Conservation (phyloP, 2,329 filamentous ascomycete genomes). For the Raffaelea deltoideospora region DNA sequence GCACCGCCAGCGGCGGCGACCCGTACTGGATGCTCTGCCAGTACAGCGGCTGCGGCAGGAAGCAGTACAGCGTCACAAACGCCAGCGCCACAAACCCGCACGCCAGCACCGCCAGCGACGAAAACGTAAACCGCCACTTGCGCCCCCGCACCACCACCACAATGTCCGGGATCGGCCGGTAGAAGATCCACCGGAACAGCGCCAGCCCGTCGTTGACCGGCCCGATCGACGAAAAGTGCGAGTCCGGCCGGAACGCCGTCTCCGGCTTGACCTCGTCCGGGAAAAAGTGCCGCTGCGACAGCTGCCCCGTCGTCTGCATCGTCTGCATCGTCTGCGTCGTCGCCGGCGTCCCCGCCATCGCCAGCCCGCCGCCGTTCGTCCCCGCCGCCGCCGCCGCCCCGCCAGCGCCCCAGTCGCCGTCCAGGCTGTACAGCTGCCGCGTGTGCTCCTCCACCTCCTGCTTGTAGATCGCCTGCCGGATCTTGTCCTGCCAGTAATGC, state of each 20-base stretch:
- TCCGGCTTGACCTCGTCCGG: conserved; percentile 44
- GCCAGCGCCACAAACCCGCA: conserved; percentile 52
- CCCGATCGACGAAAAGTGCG: conserved; percentile 60
- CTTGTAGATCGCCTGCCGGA: conserved; percentile 77
- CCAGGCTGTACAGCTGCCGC: conserved; percentile 34
- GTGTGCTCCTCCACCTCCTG: conserved; percentile 59
- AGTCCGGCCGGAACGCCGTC: conserved; percentile 44
- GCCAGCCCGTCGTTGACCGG: conserved; percentile 66
- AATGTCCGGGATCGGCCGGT: conserved; percentile 67
- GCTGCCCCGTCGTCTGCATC: conserved; percentile 19
- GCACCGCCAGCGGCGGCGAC: conserved; percentile 74
- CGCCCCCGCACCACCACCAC: no score
- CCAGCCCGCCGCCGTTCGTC: conserved; percentile 16
- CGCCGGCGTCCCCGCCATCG: background rate
- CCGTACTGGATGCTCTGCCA: conserved; percentile 77
- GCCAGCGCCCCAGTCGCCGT: conserved; percentile 29
- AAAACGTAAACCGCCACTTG: conserved; percentile 60
- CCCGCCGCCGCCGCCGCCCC: conserved; percentile 25
- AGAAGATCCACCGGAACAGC: conserved; percentile 78
- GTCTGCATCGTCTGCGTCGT: conserved; percentile 2
- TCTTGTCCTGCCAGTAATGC: conserved; percentile 87
- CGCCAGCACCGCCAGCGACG: conserved; percentile 57
- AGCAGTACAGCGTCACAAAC: conserved; percentile 69
- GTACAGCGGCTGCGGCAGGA: conserved; percentile 77
- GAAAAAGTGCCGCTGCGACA: conserved; percentile 56